Evolutionary conservation across 1,139 yeast genomes (phyloP).

Genomic region (Suhomyces bribrorum): DNA sequence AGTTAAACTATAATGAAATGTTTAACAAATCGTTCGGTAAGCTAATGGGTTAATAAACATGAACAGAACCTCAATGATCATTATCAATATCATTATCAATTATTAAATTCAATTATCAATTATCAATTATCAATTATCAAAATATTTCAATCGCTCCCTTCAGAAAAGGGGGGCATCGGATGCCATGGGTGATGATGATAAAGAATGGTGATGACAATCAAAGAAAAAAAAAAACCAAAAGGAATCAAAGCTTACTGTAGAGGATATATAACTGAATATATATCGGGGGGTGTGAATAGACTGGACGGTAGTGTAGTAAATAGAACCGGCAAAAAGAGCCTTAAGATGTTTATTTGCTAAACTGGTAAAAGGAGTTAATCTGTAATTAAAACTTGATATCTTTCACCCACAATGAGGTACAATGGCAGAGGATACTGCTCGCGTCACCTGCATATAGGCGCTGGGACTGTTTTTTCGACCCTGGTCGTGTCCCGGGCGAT

Average conservation of each 20-base stretch:
- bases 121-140: too few species aligned
- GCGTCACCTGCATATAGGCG: conserved; percentile 3
- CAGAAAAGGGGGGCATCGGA: too few species aligned
- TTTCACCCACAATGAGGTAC: conserved; percentile 4
- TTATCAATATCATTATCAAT: too few species aligned
- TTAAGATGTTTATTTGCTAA: conserved; percentile 1
- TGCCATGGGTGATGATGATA: too few species aligned
- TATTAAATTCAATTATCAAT: too few species aligned
- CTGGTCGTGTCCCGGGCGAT: conserved; percentile 3
- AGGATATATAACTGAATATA: conserved; percentile 13
- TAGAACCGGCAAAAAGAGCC: conserved; percentile 3
- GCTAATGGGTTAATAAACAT: conserved; percentile 3
- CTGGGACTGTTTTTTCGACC: conserved; percentile 11
- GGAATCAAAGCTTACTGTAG: conserved; percentile 7
- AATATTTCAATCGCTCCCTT: too few species aligned
- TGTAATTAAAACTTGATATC: conserved; percentile 3
- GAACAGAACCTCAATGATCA: too few species aligned
- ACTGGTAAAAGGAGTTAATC: conserved; percentile 5
- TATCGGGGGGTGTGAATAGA: conserved; percentile 5
- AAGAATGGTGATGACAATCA: neutral
- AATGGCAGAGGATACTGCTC: neutral
- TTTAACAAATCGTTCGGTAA: conserved; percentile 4
- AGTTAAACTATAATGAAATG: conserved; percentile 10
- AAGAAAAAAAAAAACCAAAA: neutral
- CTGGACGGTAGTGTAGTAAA: conserved; percentile 1